phyloP scores from a whole-genome alignment of 306 rosid species.

The Vachellia pachyceras region DNA sequence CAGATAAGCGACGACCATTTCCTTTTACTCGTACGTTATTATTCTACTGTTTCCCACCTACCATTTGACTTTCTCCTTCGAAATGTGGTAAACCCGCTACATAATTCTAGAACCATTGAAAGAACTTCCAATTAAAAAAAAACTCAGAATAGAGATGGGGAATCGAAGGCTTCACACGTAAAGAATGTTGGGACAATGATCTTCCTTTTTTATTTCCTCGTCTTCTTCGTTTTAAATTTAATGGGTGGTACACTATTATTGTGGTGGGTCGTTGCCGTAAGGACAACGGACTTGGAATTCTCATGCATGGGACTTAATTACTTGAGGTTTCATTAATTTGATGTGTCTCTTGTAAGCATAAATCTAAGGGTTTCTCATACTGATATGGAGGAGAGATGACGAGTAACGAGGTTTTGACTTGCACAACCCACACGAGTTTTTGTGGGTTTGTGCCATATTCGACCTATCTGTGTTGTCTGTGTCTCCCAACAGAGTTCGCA shows the following conservation, averaged over 20 bases:
- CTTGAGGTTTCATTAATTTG: constrained; percentile 39
- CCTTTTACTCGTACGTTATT: constrained; percentile 40
- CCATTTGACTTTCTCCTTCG: constrained; percentile 61
- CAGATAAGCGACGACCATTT: constrained; percentile 35
- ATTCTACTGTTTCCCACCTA: constrained; percentile 9
- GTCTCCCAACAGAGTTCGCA: constrained; percentile 44
- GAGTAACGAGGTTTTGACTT: constrained; percentile 83
- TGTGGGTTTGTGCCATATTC: constrained; percentile 42
- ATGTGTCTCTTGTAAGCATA: neutral
- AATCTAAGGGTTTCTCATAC: neutral
- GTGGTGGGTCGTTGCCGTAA: constrained; percentile 60
- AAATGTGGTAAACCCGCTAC: constrained; percentile 45
- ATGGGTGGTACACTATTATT: neutral
- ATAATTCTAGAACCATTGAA: constrained; percentile 34
- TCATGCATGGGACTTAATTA: constrained; percentile 31
- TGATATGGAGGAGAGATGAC: constrained; percentile 44
- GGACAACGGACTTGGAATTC: constrained; percentile 71
- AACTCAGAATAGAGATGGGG: neutral
- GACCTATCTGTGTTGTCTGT: constrained; percentile 32
- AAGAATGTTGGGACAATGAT: constrained; percentile 45
- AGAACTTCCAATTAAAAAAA: neutral
- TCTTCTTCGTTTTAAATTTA: neutral
- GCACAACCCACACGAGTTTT: constrained; percentile 50
- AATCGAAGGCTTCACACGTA: constrained; percentile 34
- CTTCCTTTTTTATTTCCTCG: neutral